Conservation (phyloP, 306 rosid species). For the Geum urbanum region DNA sequence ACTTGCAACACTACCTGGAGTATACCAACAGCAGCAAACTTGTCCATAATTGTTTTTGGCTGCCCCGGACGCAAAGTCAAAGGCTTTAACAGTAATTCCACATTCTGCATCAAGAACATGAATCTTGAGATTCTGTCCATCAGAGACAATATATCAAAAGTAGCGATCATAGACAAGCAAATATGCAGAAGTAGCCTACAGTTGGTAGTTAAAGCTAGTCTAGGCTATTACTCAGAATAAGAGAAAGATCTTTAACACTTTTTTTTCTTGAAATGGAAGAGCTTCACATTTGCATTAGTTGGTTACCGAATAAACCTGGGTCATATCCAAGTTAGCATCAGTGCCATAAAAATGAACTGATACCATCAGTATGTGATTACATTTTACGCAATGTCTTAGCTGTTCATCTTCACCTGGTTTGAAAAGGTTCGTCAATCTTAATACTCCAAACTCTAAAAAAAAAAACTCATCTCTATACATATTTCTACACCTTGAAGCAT, state of each 20-base stretch:
- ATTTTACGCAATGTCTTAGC: not conserved
- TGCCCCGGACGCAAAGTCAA: slow-evolving; percentile 43
- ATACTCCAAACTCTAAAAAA: slow-evolving; percentile 59
- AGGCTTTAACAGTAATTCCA: slow-evolving; percentile 54
- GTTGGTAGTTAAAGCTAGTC: not conserved
- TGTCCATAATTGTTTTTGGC: slow-evolving; percentile 62
- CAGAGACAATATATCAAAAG: not conserved
- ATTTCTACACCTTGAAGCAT: slow-evolving; percentile 46
- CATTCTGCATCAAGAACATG: slow-evolving; percentile 42
- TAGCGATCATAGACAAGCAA: not conserved
- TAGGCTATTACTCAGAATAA: not conserved
- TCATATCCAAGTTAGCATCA: not conserved
- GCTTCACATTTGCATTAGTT: not conserved
- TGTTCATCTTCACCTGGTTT: not conserved
- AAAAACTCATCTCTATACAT: slow-evolving; percentile 53
- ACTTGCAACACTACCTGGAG: slow-evolving; percentile 54
- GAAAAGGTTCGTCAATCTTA: not conserved
- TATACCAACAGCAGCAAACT: slow-evolving; percentile 94
- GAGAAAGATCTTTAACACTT: not conserved
- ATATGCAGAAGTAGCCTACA: not conserved
- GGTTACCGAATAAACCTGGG: not conserved
- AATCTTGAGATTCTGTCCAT: slow-evolving; percentile 13
- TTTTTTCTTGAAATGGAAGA: too few species aligned
- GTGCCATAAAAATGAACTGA: not conserved
- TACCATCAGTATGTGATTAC: not conserved